A percentile compares a stretch with the other conserved stretches of the same genome.
phyloP scores from a whole-genome alignment of 2,329 filamentous ascomycete genomes.

The Juglanconis juglandina region DNA sequence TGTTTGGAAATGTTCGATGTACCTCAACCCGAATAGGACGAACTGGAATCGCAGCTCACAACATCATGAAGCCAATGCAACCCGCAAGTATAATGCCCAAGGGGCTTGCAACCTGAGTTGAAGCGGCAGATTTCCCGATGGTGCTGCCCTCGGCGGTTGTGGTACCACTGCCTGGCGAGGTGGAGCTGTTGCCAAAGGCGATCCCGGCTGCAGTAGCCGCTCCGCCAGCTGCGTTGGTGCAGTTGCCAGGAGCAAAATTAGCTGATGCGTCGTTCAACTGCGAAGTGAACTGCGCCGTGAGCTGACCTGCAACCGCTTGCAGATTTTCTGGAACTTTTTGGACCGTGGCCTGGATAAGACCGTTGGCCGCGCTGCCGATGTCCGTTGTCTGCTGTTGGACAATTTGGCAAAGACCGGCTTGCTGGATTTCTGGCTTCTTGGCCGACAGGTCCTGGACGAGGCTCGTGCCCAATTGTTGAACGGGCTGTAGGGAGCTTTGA shows the following conservation, averaged over 20 bases:
- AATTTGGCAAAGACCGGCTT: conserved; percentile 27
- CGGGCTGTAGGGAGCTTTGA: conserved; percentile 17
- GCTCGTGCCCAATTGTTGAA: conserved; percentile 25
- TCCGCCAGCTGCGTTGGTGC: conserved; percentile 23
- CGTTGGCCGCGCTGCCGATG: conserved; percentile 24
- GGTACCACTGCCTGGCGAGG: background rate
- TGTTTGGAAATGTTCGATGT: background rate
- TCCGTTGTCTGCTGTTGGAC: conserved; percentile 24
- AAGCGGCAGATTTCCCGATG: background rate
- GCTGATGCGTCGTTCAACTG: conserved; percentile 23
- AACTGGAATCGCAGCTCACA: background rate
- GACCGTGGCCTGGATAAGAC: conserved; percentile 29
- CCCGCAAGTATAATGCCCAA: conserved; percentile 8
- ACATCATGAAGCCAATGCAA: conserved; percentile 10
- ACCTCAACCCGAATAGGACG: background rate
- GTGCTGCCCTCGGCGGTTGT: background rate
- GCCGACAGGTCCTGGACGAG: conserved; percentile 25
- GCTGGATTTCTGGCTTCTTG: conserved; percentile 27
- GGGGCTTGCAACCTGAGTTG: background rate
- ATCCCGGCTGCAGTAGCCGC: conserved; percentile 9
- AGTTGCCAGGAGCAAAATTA: conserved; percentile 28
- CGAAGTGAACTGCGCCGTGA: conserved; percentile 24
- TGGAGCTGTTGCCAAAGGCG: conserved; percentile 1
- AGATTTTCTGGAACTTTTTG: conserved; percentile 27
- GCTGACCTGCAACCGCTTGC: conserved; percentile 26